Evolutionary conservation across 148 eudicot species (phyloP), one percentile per base, ranked within the genome.

Genomic region (Amaranthus palmeri): DNA sequence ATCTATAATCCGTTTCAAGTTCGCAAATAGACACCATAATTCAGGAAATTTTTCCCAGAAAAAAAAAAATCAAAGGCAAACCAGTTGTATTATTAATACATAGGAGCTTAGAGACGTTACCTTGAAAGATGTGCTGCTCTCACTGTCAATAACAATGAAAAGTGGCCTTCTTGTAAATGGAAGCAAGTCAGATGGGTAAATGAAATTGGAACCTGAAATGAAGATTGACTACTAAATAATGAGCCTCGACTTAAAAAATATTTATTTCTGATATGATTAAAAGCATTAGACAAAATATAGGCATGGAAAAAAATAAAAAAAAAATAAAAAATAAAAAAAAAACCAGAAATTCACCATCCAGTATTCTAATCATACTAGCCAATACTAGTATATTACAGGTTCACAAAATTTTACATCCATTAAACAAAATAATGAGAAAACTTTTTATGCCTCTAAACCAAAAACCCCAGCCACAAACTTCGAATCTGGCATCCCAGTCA

Each of bases 161-260:
- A 92, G 83, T 15, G 97, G 97, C 85, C 84, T 85, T 81, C 97
- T 86, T 40, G 96, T 86, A 61, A 92, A 92, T 59, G 97, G 96
- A 73, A 88, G 79, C 10, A 92, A 75, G 78, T 92, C 97, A 76
- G 86, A 90, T 51, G 96, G 97, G 78, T 90, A 92, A 71, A 90
- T 76, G 82, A 78, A 84, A 80, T 86, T 86, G 70, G 82, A 73
- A 65, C 92, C 96, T 92, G 88, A 72, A 56, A 79, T 70, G 12
- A 58, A 10, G n/a, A 8, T 65, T 59, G 69, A 65, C 71, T 50
- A 44, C 40, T n/a, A 58, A 57, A 70, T 41, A 65, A 15, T 51
- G 25, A 70, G 25, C 17, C n/a, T 36, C 43, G 51, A 12, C 42
- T 40, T 10, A 46, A 51, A 58, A 49, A 36, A 56, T 8, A 63